phyloP scores from a whole-genome alignment of 1,284 basidiomycete genomes.

The Papiliotrema flavescens region DNA sequence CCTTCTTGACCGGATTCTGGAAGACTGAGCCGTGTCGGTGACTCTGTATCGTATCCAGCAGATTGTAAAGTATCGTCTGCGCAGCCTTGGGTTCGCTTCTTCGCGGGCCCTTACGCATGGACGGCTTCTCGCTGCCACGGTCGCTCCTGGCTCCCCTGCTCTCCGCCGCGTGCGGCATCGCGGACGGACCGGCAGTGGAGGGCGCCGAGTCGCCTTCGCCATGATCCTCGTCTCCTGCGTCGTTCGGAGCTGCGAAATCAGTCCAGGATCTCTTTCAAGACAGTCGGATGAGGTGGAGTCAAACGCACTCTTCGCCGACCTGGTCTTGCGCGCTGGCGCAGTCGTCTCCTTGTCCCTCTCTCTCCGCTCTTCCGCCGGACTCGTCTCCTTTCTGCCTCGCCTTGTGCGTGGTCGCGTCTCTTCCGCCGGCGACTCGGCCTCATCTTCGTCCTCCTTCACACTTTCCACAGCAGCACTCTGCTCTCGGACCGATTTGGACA shows the following conservation, averaged over 20 bases:
- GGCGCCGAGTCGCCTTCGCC: background rate
- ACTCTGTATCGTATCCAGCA: constrained; percentile 74
- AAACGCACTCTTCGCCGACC: constrained; percentile 8
- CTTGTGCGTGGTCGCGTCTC: constrained; percentile 1
- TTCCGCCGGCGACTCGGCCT: constrained; percentile 5
- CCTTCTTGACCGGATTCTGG: constrained; percentile 79
- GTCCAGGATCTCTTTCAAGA: background rate
- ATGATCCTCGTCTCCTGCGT: constrained; percentile 1
- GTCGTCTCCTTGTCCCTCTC: constrained; percentile 1
- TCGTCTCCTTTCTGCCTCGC: constrained; percentile 1
- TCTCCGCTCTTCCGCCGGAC: background rate
- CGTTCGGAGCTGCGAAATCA: no score
- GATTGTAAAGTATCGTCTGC: constrained; percentile 71
- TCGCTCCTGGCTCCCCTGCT: background rate
- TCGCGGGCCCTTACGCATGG: background rate
- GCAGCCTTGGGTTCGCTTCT: constrained; percentile 51
- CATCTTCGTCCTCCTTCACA: constrained; percentile 28
- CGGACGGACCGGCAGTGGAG: background rate
- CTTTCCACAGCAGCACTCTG: constrained; percentile 25
- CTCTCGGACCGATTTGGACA: constrained; percentile 30
- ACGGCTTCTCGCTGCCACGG: background rate
- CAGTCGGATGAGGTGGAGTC: background rate
- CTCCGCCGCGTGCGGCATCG: background rate
- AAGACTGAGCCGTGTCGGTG: constrained; percentile 86
- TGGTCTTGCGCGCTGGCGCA: background rate